A percentile compares a stretch with the other conserved stretches of the same genome.
Conservation (phyloP, 129 eudicot species). For the Logfia minima region DNA sequence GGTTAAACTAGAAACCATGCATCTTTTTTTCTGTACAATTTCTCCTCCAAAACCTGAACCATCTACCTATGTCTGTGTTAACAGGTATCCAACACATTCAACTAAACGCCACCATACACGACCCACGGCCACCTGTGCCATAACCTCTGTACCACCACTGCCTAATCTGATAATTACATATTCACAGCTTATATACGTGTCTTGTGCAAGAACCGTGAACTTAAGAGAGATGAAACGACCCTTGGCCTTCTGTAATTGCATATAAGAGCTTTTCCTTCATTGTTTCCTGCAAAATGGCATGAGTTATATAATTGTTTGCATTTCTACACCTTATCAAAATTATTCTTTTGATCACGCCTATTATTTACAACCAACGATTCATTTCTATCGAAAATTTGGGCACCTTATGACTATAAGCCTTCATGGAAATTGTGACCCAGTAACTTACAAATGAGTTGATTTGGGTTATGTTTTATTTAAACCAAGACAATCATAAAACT, state of each 20-base stretch:
- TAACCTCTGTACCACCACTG: constrained; percentile 35
- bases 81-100: constrained; percentile 25
- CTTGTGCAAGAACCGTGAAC: background rate
- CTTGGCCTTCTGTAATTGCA: constrained; percentile 95
- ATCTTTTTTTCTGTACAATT: constrained; percentile 36
- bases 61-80: constrained; percentile 31
- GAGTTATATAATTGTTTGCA: background rate
- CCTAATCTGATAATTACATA: constrained; percentile 56
- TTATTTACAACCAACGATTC: background rate
- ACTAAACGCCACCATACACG: constrained; percentile 13
- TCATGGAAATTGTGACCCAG: background rate
- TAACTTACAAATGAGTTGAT: too few species aligned
- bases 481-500: too few species aligned
- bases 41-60: constrained; percentile 28
- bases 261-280: constrained; percentile 88
- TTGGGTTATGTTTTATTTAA: too few species aligned
- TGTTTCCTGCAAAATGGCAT: constrained; percentile 50
- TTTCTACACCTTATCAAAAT: background rate
- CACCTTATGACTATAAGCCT: background rate
- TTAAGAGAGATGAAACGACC: constrained; percentile 92
- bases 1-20: constrained; percentile 24
- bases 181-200: constrained; percentile 50
- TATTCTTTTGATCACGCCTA: background rate
- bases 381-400: background rate
- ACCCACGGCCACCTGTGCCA: background rate